phyloP scores from a whole-genome alignment of 768 basidiomycete species.

The Chlorophyllum brunneum region DNA sequence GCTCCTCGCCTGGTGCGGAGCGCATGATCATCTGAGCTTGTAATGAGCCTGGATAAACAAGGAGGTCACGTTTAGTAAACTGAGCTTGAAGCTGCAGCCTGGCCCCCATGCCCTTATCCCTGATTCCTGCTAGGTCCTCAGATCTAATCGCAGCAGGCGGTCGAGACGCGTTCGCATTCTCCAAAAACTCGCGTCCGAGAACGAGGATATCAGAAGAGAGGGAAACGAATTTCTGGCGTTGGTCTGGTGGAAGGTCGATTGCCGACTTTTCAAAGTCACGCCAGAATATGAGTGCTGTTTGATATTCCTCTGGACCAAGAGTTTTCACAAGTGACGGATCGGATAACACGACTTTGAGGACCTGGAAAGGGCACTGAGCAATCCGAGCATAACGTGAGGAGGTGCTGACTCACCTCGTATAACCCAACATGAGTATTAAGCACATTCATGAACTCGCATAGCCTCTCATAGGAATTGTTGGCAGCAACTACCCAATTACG shows the following conservation, averaged over 20 bases:
- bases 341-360: slow-evolving; percentile 64
- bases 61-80: slow-evolving; percentile 70
- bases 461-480: slow-evolving; percentile 82
- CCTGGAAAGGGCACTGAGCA: slow-evolving; percentile 36
- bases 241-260: slow-evolving; percentile 76
- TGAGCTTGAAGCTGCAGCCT: slow-evolving; percentile 71
- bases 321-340: slow-evolving; percentile 64
- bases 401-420: slow-evolving; percentile 64
- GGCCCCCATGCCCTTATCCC: slow-evolving; percentile 74
- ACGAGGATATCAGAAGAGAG: slow-evolving; percentile 86
- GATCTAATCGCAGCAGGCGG: slow-evolving; percentile 67
- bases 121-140: slow-evolving; percentile 66
- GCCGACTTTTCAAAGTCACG: slow-evolving; percentile 97
- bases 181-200: slow-evolving; percentile 83
- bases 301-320: slow-evolving; percentile 69
- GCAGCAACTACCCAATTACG: slow-evolving; percentile 77
- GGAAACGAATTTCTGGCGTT: slow-evolving; percentile 81
- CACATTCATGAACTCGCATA: slow-evolving; percentile 97
- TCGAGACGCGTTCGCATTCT: slow-evolving; percentile 57
- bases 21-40: slow-evolving; percentile 95
- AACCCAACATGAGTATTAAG: slow-evolving; percentile 91
- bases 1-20: slow-evolving; percentile 80
- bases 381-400: slow-evolving; percentile 6
- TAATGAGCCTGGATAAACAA: slow-evolving; percentile 80
- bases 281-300: slow-evolving; percentile 92